These are phyloP conservation scores for Diplodia mutila DNA, from an alignment of 2,329 filamentous ascomycete species.

Conservation along the genomic window DNA sequence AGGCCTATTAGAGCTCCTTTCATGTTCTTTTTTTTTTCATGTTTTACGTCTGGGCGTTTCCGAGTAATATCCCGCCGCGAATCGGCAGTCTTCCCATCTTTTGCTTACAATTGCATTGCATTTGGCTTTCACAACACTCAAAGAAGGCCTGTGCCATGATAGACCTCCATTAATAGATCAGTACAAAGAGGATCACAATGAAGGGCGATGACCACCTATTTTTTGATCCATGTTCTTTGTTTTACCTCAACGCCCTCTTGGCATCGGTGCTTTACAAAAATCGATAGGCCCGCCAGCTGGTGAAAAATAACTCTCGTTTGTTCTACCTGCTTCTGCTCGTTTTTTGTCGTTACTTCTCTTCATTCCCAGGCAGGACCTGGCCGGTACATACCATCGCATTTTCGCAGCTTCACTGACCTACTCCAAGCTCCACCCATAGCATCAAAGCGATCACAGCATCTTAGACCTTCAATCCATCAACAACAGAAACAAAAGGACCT, in stretches of 20 bases:
- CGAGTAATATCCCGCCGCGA: not conserved
- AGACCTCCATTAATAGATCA: not conserved
- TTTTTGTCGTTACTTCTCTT: not conserved
- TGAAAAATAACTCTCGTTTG: not conserved
- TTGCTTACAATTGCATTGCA: not conserved
- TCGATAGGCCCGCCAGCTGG: not conserved
- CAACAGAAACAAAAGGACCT: not conserved
- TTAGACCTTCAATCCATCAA: not conserved
- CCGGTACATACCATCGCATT: not conserved
- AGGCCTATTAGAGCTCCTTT: not conserved
- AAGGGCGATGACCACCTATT: not conserved
- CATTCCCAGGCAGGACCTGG: not conserved
- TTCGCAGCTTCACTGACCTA: not conserved
- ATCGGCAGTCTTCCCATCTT: too few species aligned
- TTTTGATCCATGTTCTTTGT: not conserved
- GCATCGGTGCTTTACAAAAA: not conserved
- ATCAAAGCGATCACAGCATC: not conserved
- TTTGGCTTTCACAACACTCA: not conserved
- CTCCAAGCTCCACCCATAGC: too few species aligned
- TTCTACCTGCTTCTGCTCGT: not conserved
- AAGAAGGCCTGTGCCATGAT: not conserved
- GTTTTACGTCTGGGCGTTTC: not conserved
- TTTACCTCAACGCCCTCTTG: not conserved
- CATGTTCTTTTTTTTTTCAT: not conserved
- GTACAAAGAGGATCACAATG: not conserved